Percentiles rank a stretch among this genome's conserved stretches.
phyloP scores from a whole-genome alignment of 2,329 filamentous ascomycete genomes.

The Trichoderma polysporum region DNA sequence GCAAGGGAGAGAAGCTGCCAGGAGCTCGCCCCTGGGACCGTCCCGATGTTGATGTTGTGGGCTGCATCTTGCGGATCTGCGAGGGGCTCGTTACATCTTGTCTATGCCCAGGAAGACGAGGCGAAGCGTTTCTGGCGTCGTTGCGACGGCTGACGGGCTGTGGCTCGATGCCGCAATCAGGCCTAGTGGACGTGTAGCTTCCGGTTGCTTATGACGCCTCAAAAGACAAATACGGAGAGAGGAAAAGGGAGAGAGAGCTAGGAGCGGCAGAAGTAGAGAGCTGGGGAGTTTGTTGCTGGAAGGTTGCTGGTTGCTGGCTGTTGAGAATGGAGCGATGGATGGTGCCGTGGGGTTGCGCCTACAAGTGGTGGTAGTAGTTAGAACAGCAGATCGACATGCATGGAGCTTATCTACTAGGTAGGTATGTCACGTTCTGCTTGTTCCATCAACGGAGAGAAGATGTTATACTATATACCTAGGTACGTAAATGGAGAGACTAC shows the following conservation, averaged over 20 bases:
- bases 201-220: background rate
- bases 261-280: background rate
- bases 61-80: conserved; percentile 46
- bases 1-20: conserved; percentile 57
- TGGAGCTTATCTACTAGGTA: background rate
- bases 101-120: conserved; percentile 19
- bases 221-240: background rate
- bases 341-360: background rate
- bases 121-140: background rate
- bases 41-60: conserved; percentile 30
- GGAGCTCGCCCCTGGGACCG: conserved; percentile 49
- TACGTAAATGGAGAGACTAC: background rate
- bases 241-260: background rate
- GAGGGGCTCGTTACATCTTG: conserved; percentile 45
- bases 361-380: background rate
- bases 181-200: background rate
- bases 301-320: background rate
- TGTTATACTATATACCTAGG: background rate
- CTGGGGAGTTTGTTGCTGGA: background rate
- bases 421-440: background rate
- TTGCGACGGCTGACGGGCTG: background rate
- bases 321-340: background rate
- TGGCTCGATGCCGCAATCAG: background rate
- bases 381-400: background rate
- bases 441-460: background rate